Base-by-base conservation (phyloP, 2,329 filamentous ascomycete species). In the Pestalotiopsis sp. region DNA sequence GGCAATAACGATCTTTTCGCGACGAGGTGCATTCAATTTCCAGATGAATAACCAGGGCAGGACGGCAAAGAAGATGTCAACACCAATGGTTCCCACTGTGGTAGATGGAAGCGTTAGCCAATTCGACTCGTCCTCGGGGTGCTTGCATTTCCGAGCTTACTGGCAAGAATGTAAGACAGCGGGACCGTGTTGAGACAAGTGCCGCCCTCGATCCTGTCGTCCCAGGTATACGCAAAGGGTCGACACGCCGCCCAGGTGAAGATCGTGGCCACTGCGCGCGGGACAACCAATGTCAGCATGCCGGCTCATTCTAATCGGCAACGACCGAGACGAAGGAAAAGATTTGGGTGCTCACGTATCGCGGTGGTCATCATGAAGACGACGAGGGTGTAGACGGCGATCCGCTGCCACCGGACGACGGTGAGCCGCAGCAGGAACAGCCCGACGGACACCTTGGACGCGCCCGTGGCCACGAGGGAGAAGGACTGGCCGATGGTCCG, bases 381-480 rank as follows among this genome's bases (percentile, higher is more conserved):
- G 70, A 81, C 74, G 1, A 76, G 71, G 4, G 73, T 36, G 78
- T 78, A 82, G 41, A 83, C 80, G 0, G 70, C 72, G 2, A 81
- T 59, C n/a, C 75, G 77, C 70, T 82, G 80, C 78, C 77, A 80
- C 12, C 31, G 66, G 11, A 71, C 70, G 3, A 74, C 74, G 12
- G 82, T 79, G 17, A 83, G 72, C 0, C 81, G 77, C 2, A 82
- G 71, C 9, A 83, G 67, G 64, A 83, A 83, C 9, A 82, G 75
- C 0, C 79, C 81, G 0, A 83, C 72, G 0, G 81, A 82, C 64
- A 74, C 70, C 45, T 83, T 83, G 0, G 81, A 79, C 6, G 79
- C 71, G 4, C 78, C 78, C 75, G 82, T 83, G 13, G 80, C 81
- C 1, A 81, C 62, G 4, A 83, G 72, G 0, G 78, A 78, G 39